Base-by-base conservation (phyloP, 768 basidiomycete genomes). In the Rhizopogon vinicolor region DNA sequence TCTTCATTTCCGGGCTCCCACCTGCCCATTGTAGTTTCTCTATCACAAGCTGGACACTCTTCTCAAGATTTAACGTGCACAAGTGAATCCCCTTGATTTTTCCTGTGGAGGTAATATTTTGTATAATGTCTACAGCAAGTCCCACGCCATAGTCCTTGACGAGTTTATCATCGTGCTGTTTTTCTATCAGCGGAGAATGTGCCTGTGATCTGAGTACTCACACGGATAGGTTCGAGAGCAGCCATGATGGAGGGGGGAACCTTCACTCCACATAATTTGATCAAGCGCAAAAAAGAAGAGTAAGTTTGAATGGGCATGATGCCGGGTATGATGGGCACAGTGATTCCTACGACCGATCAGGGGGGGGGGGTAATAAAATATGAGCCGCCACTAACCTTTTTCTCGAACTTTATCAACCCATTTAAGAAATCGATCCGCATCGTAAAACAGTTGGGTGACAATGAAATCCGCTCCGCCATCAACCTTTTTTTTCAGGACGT, bases 271-370 rank as follows among this genome's bases (percentile, higher is more conserved):
- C 92, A 95, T 43, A 99, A 77, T 68, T 95, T 97, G 19, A 87
- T 91, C 62, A 98, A 76, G 44, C 97, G 86, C 44, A 89, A 76
- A 72, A 99, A 98, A 1, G 97, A 97, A 4, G 88, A 83, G 67
- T 94, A 96, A 22, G 91, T 98, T 66, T 98, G 97, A 54, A 99
- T 93, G 0, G 97, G 96, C 94, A 98, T 97, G 53, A 98, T 84
- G 10, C 95, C 93, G 8, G 97, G 93, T 57, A 99, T 87, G 61
- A 99, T 84, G 1, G 97, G 96, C 1, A 94, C 82, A 0, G 71
- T 79, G 65, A 99, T 93, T 33, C 95, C 97, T 95, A 63, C 43
- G 22, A 8, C n/a, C 2, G 1, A 37, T 68, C 31, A 64, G 59
- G 12, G 52, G 22, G 51, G 33, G 50, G 22, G 35, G 1, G 28